Percentiles rank a stretch among this genome's conserved stretches.
Conservation (phyloP, 176 grass and related monocot genomes). For the bread wheat (Triticum aestivum) region IWGSC_CS_RefSeq_v2.1 NC_057803.1:37007306-37007805, state of each 20-base stretch:
- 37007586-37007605: not conserved
- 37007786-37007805: constrained; percentile 90
- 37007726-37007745: constrained; percentile 16
- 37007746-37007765: constrained; percentile 48
- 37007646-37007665: not conserved
- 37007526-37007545: not conserved
- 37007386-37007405: not conserved
- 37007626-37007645: constrained; percentile 16
- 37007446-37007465: not conserved
- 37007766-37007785: constrained; percentile 90
- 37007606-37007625: not conserved
- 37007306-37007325: not conserved
- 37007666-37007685: constrained; percentile 1
- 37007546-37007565: not conserved
- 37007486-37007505: not conserved
- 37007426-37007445: not conserved
- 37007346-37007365: not conserved
- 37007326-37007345: not conserved
- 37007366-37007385: no score
- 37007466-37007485: not conserved
- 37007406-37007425: not conserved
- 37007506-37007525: not conserved
- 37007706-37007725: not conserved
- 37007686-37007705: not conserved
- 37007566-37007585: not conserved